phyloP scores from a whole-genome alignment of 495 filamentous ascomycete genomes.

The Apiosordaria backusii region DNA sequence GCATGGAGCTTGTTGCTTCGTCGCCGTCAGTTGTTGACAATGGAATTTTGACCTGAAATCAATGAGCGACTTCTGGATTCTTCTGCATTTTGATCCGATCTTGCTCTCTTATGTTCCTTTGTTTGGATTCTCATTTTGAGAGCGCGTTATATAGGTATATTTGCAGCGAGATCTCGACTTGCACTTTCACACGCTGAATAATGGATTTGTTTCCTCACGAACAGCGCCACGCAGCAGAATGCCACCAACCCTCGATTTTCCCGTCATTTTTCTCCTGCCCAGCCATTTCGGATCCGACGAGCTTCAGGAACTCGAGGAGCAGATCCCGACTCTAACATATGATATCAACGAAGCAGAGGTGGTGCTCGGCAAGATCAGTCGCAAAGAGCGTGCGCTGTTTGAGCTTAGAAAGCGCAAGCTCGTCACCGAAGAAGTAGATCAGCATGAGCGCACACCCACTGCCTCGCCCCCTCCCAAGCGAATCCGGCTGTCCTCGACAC shows the following conservation, averaged over 20 bases:
- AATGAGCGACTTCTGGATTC: not conserved
- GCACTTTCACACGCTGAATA: not conserved
- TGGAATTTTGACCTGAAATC: not conserved
- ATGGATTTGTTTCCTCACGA: not conserved
- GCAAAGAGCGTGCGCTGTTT: constrained; percentile 65
- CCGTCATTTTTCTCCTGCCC: constrained; percentile 70
- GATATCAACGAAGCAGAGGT: constrained; percentile 69
- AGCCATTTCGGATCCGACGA: constrained; percentile 62
- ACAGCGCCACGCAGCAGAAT: constrained; percentile 7
- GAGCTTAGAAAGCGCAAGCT: constrained; percentile 66
- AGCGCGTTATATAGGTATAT: too few species aligned
- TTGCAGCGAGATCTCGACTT: too few species aligned
- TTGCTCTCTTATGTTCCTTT: too few species aligned
- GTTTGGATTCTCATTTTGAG: too few species aligned
- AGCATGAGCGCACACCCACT: not conserved
- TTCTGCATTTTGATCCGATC: not conserved
- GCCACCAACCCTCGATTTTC: constrained; percentile 42
- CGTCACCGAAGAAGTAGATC: constrained; percentile 57
- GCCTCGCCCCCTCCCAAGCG: constrained; percentile 34
- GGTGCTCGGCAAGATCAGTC: constrained; percentile 66
- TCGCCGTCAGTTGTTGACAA: not conserved
- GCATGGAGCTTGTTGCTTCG: not conserved
- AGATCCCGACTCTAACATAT: constrained; percentile 64
- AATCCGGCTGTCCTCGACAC: constrained; percentile 26
- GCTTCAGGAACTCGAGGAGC: constrained; percentile 59